Percentiles rank a stretch among this genome's conserved stretches.
These are phyloP conservation scores for Chaetoceros tenuissimus DNA, from an alignment of 108 stramenopile genomes.

Conservation along the genomic window DNA sequence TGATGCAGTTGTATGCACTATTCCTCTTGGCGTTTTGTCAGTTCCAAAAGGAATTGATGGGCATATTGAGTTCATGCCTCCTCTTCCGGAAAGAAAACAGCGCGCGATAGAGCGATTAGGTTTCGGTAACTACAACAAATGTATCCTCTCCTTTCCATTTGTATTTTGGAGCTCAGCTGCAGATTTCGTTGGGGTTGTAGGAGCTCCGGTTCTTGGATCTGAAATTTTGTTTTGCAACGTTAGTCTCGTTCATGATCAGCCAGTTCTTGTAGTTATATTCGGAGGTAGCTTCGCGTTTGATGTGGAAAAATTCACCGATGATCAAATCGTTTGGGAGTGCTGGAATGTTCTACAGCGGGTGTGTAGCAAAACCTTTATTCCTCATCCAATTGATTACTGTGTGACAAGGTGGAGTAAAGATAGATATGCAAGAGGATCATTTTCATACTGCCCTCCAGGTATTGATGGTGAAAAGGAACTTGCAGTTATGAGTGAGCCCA, in stretches of 20 bases:
- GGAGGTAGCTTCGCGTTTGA: constrained; percentile 63
- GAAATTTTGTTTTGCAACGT: constrained; percentile 53
- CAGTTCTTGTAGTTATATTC: constrained; percentile 66
- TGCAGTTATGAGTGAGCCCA: constrained; percentile 39
- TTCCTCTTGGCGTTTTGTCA: constrained; percentile 84
- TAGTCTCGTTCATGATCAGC: constrained; percentile 33
- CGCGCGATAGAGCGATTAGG: constrained; percentile 73
- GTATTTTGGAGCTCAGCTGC: constrained; percentile 67
- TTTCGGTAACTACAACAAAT: constrained; percentile 82
- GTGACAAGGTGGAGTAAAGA: constrained; percentile 77
- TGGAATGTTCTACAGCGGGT: constrained; percentile 50
- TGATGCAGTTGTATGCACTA: constrained; percentile 73
- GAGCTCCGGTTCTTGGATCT: constrained; percentile 27
- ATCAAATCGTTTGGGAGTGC: constrained; percentile 52
- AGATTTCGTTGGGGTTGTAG: constrained; percentile 66
- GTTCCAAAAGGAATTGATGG: constrained; percentile 31
- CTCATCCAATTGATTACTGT: constrained; percentile 56
- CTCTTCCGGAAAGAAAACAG: constrained; percentile 56
- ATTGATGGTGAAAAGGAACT: constrained; percentile 53
- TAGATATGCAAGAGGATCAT: constrained; percentile 49
- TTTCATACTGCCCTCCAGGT: constrained; percentile 67
- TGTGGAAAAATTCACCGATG: constrained; percentile 54
- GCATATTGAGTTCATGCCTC: constrained; percentile 59
- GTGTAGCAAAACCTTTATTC: constrained; percentile 32
- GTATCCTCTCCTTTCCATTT: constrained; percentile 58